A percentile compares a stretch with the other conserved stretches of the same genome.
Evolutionary conservation across 306 rosid species (phyloP).

Genomic region (Begonia loranthoides): DNA sequence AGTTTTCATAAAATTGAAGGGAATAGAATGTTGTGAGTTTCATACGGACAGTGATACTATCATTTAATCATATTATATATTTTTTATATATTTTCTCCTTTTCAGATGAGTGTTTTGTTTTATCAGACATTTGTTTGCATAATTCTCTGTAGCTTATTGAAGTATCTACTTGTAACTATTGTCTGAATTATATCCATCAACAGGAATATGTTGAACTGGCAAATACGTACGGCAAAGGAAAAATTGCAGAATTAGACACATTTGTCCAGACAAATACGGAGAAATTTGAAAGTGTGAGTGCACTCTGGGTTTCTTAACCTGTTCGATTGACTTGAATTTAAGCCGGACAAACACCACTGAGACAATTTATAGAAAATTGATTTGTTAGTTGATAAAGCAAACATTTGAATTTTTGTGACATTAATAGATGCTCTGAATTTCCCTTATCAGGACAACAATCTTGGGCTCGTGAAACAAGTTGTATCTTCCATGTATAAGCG

Average conservation of each 20-base stretch:
- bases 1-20: too few relatives aligned
- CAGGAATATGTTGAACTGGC: conserved; percentile 70
- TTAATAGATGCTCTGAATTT: background rate
- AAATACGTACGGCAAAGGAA: conserved; percentile 30
- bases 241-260: conserved; percentile 34
- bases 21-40: too few relatives aligned
- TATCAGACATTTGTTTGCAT: too few relatives aligned
- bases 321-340: background rate
- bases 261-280: conserved; percentile 29
- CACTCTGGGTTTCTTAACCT: background rate
- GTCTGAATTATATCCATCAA: conserved; percentile 7
- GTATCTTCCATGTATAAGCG: conserved; percentile 61
- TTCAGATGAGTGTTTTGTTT: too few relatives aligned
- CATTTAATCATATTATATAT: too few relatives aligned
- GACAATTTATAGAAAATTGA: background rate
- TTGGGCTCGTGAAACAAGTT: conserved; percentile 71
- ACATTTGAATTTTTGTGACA: conserved; percentile 1
- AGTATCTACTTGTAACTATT: background rate
- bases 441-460: conserved; percentile 56
- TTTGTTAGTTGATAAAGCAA: conserved; percentile 1
- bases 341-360: background rate
- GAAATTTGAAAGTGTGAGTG: conserved; percentile 50
- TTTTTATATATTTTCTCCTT: too few relatives aligned
- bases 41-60: too few relatives aligned
- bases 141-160: too few relatives aligned